Conservation (phyloP, 2,329 filamentous ascomycete genomes). For the Colletotrichum truncatum region DNA sequence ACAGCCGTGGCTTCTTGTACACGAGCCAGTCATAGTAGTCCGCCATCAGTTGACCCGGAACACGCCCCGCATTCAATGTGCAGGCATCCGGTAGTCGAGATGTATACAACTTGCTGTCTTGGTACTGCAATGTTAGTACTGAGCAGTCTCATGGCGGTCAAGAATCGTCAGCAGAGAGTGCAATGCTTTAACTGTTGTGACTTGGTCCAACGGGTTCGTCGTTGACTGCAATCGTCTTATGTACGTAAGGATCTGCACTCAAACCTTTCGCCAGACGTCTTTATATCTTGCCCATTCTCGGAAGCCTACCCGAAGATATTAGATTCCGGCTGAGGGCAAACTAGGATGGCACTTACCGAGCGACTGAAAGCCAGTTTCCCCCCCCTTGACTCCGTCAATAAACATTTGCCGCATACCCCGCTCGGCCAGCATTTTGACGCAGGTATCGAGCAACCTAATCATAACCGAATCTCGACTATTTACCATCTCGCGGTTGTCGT, state of each 20-base stretch:
- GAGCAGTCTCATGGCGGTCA: neutral
- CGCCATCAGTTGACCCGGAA: neutral
- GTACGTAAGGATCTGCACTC: neutral
- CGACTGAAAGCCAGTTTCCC: slow-evolving; percentile 58
- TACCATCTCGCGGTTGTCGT: slow-evolving; percentile 52
- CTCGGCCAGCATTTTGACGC: slow-evolving; percentile 54
- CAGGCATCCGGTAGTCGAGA: neutral
- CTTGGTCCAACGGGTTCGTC: neutral
- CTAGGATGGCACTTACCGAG: slow-evolving; percentile 53
- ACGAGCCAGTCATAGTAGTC: neutral
- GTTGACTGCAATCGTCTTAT: neutral
- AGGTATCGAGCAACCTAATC: slow-evolving; percentile 62
- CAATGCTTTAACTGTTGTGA: neutral
- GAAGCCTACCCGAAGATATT: slow-evolving; percentile 53
- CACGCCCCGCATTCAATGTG: neutral
- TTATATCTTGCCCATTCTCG: slow-evolving; percentile 66
- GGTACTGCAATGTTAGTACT: neutral
- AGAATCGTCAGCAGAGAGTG: neutral
- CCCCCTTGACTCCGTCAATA: slow-evolving; percentile 62
- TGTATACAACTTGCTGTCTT: neutral
- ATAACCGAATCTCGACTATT: slow-evolving; percentile 59
- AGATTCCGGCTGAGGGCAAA: neutral
- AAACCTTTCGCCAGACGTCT: slow-evolving; percentile 55
- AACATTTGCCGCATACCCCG: slow-evolving; percentile 64
- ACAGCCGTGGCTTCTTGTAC: neutral